phyloP scores from a whole-genome alignment of 805 yeast species.

The Jamesozyma spencerorum region DNA sequence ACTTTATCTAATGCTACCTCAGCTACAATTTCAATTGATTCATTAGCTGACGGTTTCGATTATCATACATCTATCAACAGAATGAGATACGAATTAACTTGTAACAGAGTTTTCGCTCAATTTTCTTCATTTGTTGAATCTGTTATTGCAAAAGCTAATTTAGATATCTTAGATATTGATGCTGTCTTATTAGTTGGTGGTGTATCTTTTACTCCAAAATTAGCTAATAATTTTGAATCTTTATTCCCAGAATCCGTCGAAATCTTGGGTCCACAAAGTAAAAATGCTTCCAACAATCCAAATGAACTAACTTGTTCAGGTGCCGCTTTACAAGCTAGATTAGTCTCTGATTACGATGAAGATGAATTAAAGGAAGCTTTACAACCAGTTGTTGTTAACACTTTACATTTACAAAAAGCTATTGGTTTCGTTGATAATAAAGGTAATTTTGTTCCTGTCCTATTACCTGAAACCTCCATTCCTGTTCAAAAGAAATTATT shows the following conservation, averaged over 20 bases:
- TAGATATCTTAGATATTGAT: slow-evolving; percentile 78
- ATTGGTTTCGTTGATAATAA: slow-evolving; percentile 74
- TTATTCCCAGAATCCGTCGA: slow-evolving; percentile 68
- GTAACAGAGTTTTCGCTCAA: slow-evolving; percentile 65
- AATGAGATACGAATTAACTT: slow-evolving; percentile 82
- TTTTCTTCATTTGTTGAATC: slow-evolving; percentile 69
- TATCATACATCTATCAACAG: slow-evolving; percentile 90
- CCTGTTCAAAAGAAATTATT: slow-evolving; percentile 75
- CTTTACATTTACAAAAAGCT: slow-evolving; percentile 76
- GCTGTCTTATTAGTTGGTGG: slow-evolving; percentile 93
- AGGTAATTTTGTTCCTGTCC: slow-evolving; percentile 62
- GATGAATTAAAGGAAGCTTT: slow-evolving; percentile 74
- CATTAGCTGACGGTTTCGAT: slow-evolving; percentile 88
- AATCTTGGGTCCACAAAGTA: slow-evolving; percentile 67
- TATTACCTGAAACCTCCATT: slow-evolving; percentile 77
- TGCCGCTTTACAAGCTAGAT: slow-evolving; percentile 91
- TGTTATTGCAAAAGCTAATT: slow-evolving; percentile 69
- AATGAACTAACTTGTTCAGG: slow-evolving; percentile 87
- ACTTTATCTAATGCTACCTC: slow-evolving; percentile 84
- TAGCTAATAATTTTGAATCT: slow-evolving; percentile 61
- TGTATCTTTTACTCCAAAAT: slow-evolving; percentile 83
- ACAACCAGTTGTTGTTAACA: slow-evolving; percentile 72
- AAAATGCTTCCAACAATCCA: slow-evolving; percentile 75
- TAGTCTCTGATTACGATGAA: slow-evolving; percentile 71
- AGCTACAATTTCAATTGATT: slow-evolving; percentile 88